Base-by-base conservation (phyloP, 2,329 filamentous ascomycete genomes). In the Basipetospora chlamydospora region DNA sequence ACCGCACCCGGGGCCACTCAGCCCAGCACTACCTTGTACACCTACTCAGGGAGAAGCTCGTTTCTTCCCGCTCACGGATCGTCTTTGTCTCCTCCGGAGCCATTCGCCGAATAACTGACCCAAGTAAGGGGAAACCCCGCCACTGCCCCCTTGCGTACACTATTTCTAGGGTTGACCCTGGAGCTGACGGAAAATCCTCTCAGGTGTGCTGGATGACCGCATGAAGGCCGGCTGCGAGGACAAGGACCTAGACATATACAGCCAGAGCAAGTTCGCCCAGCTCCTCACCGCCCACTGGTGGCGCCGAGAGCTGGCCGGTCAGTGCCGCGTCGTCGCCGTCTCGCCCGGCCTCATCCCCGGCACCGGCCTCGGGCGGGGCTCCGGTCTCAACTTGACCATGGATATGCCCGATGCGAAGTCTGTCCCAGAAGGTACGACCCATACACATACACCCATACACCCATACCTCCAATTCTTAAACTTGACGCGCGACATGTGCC, bases 21-120 rank as follows among this genome's bases (percentile, higher is more conserved):
- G 66, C 67, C 4, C 67, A 71, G 39, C 66, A 70, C 44, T 71
- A 71, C 39, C 56, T 72, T 1, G 49, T 59, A 0, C 66, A 70
- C 42, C 50, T 69, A 3, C 47, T 72, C 20, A 55, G 56, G 3
- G 58, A 66, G 15, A 69, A 66, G 44, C 43, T 71, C 12, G 56
- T 61, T 4, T 51, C 54, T 4, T 67, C 63, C 21, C 55, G 54
- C 34, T 56, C 64, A 1, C 59, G 67, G 26, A 52, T 70, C 28
- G 58, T 70, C 3, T 48, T 70, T 6, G 63, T 70, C 0, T 71
- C 67, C 0, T 68, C 66, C 0, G 67, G 66, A 2, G 65, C 58
- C 1, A 44, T 69, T 7, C 56, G 60, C 8, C 45, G 41, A 2
- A 59, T 69, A 1, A 31, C 53, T 0, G 59, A 66, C 21, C 42